These are phyloP conservation scores for Hyaloscypha variabilis DNA, from an alignment of 495 filamentous ascomycete genomes.

Conservation along the genomic window DNA sequence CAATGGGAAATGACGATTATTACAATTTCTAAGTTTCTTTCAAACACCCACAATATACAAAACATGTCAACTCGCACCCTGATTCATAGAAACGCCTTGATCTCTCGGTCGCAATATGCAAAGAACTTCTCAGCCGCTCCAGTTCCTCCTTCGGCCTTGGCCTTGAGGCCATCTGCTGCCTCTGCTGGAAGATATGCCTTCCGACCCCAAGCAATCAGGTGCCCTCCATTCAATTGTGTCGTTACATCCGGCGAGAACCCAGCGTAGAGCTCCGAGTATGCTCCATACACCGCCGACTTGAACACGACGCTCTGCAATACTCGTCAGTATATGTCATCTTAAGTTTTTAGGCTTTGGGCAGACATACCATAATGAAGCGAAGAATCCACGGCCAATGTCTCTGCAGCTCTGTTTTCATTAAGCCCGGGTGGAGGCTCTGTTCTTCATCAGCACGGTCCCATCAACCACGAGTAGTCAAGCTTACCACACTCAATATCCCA, in stretches of 20 bases:
- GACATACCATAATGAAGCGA: slow-evolving; percentile 18
- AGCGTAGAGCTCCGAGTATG: slow-evolving; percentile 49
- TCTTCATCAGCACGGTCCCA: not conserved
- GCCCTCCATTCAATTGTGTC: slow-evolving; percentile 22
- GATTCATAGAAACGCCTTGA: slow-evolving; percentile 11
- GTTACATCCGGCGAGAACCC: slow-evolving; percentile 44
- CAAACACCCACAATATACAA: not conserved
- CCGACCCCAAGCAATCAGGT: slow-evolving; percentile 37
- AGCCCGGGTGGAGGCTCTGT: slow-evolving; percentile 39
- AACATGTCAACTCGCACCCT: not conserved
- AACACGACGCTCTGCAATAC: slow-evolving; percentile 6
- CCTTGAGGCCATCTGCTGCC: slow-evolving; percentile 23
- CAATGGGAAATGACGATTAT: not conserved
- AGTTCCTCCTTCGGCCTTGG: slow-evolving; percentile 27
- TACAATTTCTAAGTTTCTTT: slow-evolving; percentile 2
- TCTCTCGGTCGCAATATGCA: slow-evolving; percentile 30
- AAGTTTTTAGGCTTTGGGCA: not conserved
- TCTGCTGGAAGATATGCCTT: slow-evolving; percentile 28
- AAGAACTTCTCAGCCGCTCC: slow-evolving; percentile 38
- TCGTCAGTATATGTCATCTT: not conserved
- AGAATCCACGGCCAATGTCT: slow-evolving; percentile 23
- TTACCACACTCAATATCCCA: slow-evolving; percentile 36
- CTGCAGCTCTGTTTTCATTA: slow-evolving; percentile 39
- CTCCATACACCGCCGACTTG: slow-evolving; percentile 38
- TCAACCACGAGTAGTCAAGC: slow-evolving; percentile 1